Evolutionary conservation across 2,329 filamentous ascomycete genomes (phyloP), one percentile per base, ranked within the genome.

Genomic region (Pyrenochaeta sp.): DNA sequence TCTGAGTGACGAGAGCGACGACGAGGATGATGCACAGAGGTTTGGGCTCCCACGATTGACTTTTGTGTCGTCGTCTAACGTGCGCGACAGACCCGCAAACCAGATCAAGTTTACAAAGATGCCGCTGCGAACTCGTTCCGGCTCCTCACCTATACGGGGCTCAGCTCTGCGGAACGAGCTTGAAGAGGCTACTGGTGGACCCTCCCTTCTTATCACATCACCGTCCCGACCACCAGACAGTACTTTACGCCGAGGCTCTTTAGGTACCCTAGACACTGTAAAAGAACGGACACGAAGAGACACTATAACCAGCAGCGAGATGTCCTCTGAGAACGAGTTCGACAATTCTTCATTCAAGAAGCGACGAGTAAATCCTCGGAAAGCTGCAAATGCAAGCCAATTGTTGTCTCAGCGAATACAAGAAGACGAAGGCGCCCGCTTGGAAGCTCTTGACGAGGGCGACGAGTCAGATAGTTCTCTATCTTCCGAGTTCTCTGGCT

Each of bases 31-130:
- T 17, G 61, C 58, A 43, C 70, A 72, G 37, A 62, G 67, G 61
- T 63, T 30, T 15, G 21, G 30, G n/a, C n/a, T 20, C 19, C 20
- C 8, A 18, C 24, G n/a, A 9, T n/a, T n/a, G n/a, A n/a, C n/a
- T n/a, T n/a, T n/a, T n/a, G n/a, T n/a, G n/a, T n/a, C n/a, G n/a
- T 26, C 23, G 30, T 31, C 42, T 53, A 22, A 51, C 29, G n/a
- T 21, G 26, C 9, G 6, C 4, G 24, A 45, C 47, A 65, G 88
- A 40, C 87, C 89, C 30, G 87, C 88, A 2, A 90, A 95, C 67
- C 90, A 95, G 69, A 96, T 97, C 68, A 92, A 93, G 65, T 99
- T 99, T 72, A 85, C 88, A 35, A 97, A 97, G 73, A 93, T 96
- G 89, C 93, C 94, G 1, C 81, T 96, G 29, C 84, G 92, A 20